These are phyloP conservation scores for Arabidopsis suecica DNA, from an alignment of 345 rosid species.

Conservation along the genomic window DNA sequence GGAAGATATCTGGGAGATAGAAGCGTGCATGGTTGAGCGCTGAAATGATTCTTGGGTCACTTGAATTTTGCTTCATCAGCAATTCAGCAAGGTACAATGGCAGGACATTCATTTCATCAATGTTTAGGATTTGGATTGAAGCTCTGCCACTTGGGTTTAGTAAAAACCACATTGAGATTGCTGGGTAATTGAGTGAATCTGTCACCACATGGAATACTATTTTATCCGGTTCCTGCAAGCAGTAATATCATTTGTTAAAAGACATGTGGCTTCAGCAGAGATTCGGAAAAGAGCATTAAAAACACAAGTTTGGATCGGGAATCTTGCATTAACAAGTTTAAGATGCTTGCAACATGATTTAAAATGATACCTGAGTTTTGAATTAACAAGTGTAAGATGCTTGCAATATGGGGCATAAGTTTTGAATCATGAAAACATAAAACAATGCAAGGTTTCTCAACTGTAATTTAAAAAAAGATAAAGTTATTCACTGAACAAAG, in stretches of 20 bases:
- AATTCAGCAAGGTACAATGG: slow-evolving; percentile 54
- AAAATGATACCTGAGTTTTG: slow-evolving; percentile 9
- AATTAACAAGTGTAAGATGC: slow-evolving; percentile 16
- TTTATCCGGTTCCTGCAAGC: slow-evolving; percentile 64
- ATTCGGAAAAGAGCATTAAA: slow-evolving; percentile 13
- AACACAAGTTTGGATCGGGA: slow-evolving; percentile 11
- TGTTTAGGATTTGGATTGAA: slow-evolving; percentile 63
- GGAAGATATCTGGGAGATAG: slow-evolving; percentile 77
- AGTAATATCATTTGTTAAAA: slow-evolving; percentile 12
- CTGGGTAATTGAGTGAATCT: slow-evolving; percentile 79
- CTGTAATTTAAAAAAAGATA: neutral
- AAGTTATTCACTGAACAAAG: neutral
- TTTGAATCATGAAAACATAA: slow-evolving; percentile 14
- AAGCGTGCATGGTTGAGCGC: slow-evolving; percentile 83
- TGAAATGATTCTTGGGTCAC: slow-evolving; percentile 67
- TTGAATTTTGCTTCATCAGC: slow-evolving; percentile 60
- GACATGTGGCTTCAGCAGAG: slow-evolving; percentile 8
- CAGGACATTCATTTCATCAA: slow-evolving; percentile 66
- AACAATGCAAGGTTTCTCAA: slow-evolving; percentile 1
- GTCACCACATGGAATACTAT: slow-evolving; percentile 89
- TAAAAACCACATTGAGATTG: slow-evolving; percentile 92
- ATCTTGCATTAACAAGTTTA: slow-evolving; percentile 4
- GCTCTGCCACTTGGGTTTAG: slow-evolving; percentile 72
- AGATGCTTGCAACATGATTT: slow-evolving; percentile 7
- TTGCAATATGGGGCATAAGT: neutral